A percentile compares a stretch with the other conserved stretches of the same genome.
Evolutionary conservation across 345 rosid genomes (phyloP).

Genomic region (Hibiscus mutabilis): DNA sequence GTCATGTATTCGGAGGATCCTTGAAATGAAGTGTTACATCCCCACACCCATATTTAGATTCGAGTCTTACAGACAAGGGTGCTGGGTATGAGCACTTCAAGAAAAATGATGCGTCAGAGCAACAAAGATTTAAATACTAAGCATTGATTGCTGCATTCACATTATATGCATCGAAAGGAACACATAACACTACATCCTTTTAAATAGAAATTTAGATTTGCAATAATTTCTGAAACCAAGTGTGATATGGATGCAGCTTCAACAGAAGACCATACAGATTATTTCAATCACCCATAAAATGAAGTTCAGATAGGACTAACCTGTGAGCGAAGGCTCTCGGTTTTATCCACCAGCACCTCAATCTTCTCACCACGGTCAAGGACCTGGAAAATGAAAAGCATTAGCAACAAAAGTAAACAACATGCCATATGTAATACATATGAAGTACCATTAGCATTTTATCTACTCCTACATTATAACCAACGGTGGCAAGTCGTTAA

Average conservation of each 20-base stretch:
- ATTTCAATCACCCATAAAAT: background rate
- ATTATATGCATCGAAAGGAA: too few relatives aligned
- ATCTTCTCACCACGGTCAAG: slow-evolving; percentile 99
- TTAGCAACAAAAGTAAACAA: background rate
- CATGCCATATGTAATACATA: background rate
- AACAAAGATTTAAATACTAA: background rate
- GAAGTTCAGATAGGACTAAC: slow-evolving; percentile 27
- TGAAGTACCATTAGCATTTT: background rate
- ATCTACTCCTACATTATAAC: background rate
- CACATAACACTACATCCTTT: too few relatives aligned
- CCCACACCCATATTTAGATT: background rate
- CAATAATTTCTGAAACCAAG: too few relatives aligned
- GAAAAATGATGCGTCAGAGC: background rate
- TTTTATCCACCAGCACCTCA: slow-evolving; percentile 95
- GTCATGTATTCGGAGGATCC: too few relatives aligned
- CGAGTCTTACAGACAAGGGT: too few relatives aligned
- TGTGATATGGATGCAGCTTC: too few relatives aligned
- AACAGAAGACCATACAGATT: too few relatives aligned
- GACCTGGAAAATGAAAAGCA: slow-evolving; percentile 40
- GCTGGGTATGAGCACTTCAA: too few relatives aligned
- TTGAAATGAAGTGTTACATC: background rate
- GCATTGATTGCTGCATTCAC: too few relatives aligned
- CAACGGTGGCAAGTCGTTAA: too few relatives aligned
- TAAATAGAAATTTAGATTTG: background rate
- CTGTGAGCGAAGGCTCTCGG: slow-evolving; percentile 97